Evolutionary conservation across 495 filamentous ascomycete genomes (phyloP).

Genomic region (Penicillium parvum): DNA sequence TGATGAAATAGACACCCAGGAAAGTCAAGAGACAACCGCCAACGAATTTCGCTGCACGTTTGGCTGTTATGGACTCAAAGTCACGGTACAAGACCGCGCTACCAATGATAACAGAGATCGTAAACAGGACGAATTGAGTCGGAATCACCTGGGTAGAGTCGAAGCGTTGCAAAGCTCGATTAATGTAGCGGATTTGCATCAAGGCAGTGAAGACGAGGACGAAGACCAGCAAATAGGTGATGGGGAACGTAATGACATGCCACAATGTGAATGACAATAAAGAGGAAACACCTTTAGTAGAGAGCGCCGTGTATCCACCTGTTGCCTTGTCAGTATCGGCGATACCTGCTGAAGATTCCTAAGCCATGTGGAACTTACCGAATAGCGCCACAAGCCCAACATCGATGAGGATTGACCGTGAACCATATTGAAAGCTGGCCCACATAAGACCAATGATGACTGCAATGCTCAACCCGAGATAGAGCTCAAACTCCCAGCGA

Average conservation of each 20-base stretch:
- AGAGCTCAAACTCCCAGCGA: constrained; percentile 85
- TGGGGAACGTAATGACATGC: constrained; percentile 80
- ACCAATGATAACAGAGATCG: constrained; percentile 88
- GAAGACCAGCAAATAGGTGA: constrained; percentile 78
- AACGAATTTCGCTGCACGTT: constrained; percentile 74
- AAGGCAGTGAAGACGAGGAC: constrained; percentile 79
- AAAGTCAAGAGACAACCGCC: constrained; percentile 90
- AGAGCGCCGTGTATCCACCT: constrained; percentile 93
- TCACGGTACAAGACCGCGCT: constrained; percentile 90
- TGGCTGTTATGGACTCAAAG: constrained; percentile 71
- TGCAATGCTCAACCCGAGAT: constrained; percentile 67
- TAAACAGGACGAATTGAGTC: constrained; percentile 95
- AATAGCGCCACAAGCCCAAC: constrained; percentile 88
- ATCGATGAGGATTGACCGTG: constrained; percentile 84
- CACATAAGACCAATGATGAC: constrained; percentile 74
- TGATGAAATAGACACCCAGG: constrained; percentile 90
- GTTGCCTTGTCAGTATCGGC: constrained; percentile 22
- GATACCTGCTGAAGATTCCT: neutral
- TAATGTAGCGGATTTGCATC: constrained; percentile 94
- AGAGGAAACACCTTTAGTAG: constrained; percentile 94
- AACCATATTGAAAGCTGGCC: constrained; percentile 76
- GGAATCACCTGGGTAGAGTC: constrained; percentile 97
- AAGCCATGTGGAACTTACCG: constrained; percentile 52
- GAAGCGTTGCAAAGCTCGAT: constrained; percentile 90
- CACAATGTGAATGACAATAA: constrained; percentile 86